Evolutionary conservation across 2,329 filamentous ascomycete genomes (phyloP).

Genomic region (Didymella glomerata): DNA sequence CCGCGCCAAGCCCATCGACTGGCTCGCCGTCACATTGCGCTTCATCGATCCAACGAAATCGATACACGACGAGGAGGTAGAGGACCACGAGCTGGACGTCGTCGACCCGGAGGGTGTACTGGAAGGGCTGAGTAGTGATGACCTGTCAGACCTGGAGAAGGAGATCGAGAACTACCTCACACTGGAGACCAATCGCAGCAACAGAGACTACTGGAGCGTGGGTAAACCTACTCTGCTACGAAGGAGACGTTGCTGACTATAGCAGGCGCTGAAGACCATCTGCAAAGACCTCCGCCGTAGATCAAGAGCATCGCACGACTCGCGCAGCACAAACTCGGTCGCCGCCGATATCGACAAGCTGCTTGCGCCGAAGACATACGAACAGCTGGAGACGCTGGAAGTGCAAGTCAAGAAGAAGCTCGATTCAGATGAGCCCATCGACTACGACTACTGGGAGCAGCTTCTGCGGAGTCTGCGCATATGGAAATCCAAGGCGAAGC

Average conservation of each 20-base stretch:
- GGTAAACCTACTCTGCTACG: slow-evolving; percentile 32
- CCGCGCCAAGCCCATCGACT: slow-evolving; percentile 91
- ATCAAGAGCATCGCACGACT: slow-evolving; percentile 69
- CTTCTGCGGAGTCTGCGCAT: slow-evolving; percentile 83
- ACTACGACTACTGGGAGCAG: slow-evolving; percentile 98
- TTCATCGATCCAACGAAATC: slow-evolving; percentile 87
- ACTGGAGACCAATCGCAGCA: slow-evolving; percentile 79
- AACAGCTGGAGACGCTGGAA: slow-evolving; percentile 87
- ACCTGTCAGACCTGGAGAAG: slow-evolving; percentile 78
- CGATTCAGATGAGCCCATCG: slow-evolving; percentile 86
- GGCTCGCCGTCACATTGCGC: slow-evolving; percentile 87
- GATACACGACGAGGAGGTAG: slow-evolving; percentile 79
- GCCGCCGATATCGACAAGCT: slow-evolving; percentile 88
- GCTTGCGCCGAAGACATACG: slow-evolving; percentile 81
- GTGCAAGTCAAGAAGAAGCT: slow-evolving; percentile 87
- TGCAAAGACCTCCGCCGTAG: slow-evolving; percentile 78
- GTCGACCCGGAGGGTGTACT: slow-evolving; percentile 84
- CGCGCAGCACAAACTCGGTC: slow-evolving; percentile 81
- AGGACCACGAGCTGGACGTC: slow-evolving; percentile 77
- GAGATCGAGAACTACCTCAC: slow-evolving; percentile 83
- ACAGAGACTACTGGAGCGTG: slow-evolving; percentile 86
- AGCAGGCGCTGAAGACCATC: slow-evolving; percentile 79
- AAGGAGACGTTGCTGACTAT: slow-evolving; percentile 24
- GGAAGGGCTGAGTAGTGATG: slow-evolving; percentile 70
- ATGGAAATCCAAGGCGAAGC: slow-evolving; percentile 89